phyloP scores from a whole-genome alignment of 1,284 basidiomycete genomes.

The Caloboletus firmus region DNA sequence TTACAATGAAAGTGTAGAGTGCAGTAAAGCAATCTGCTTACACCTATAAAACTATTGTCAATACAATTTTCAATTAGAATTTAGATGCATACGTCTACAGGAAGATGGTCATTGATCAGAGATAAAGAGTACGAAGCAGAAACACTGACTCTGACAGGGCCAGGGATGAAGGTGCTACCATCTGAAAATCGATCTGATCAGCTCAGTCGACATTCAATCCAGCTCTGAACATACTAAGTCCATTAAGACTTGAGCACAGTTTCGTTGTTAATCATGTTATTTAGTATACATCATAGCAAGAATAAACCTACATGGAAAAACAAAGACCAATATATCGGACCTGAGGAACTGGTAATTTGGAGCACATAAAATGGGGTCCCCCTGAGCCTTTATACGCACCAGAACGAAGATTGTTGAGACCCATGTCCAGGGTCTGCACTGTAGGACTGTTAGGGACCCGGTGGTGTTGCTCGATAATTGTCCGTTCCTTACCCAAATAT shows the following conservation, averaged over 20 bases:
- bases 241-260: no score
- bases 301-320: slow-evolving; percentile 9
- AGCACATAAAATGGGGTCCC: no score
- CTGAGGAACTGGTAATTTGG: neutral
- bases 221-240: slow-evolving; percentile 4
- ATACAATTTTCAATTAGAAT: no score
- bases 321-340: slow-evolving; percentile 17
- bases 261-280: neutral
- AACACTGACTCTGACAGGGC: neutral
- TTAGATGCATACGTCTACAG: neutral
- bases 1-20: no score
- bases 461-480: neutral
- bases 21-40: neutral
- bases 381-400: neutral
- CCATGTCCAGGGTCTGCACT: slow-evolving; percentile 13
- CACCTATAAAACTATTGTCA: neutral
- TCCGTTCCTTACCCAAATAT: slow-evolving; percentile 8
- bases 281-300: no score
- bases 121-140: neutral
- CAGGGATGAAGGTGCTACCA: neutral
- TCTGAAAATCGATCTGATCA: neutral
- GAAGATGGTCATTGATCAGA: neutral
- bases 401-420: slow-evolving; percentile 11
- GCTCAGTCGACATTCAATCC: neutral
- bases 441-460: neutral